Percentiles rank a stretch among this genome's conserved stretches.
Conservation (phyloP, 176 grass and related monocot species). For the Rhynchospora breviuscula region DNA sequence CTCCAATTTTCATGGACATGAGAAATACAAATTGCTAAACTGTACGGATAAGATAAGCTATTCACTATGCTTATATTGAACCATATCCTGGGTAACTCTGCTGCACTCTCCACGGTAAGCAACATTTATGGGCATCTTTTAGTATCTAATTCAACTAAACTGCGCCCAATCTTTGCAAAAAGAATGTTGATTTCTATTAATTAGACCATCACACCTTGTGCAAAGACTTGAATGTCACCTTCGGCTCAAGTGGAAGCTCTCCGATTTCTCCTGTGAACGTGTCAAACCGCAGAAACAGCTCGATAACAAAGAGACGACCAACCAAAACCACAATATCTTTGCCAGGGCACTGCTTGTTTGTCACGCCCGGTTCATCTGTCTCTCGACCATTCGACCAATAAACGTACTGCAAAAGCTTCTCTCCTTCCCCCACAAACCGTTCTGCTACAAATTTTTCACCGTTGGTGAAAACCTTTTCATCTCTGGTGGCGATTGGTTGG, state of each 20-base stretch:
- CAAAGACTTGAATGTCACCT: constrained; percentile 52
- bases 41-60: too few species aligned
- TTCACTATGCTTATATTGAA: too few species aligned
- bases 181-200: background rate
- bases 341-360: constrained; percentile 76
- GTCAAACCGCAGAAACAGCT: constrained; percentile 71
- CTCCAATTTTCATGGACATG: too few species aligned
- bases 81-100: too few species aligned
- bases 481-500: constrained; percentile 59
- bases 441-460: constrained; percentile 44
- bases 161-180: background rate
- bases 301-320: constrained; percentile 47
- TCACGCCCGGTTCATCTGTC: constrained; percentile 33
- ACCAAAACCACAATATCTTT: constrained; percentile 59
- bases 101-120: background rate
- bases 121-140: background rate
- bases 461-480: constrained; percentile 45
- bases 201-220: constrained; percentile 9
- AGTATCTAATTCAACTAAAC: background rate
- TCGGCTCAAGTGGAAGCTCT: constrained; percentile 35
- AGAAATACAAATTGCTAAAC: too few species aligned
- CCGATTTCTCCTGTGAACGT: constrained; percentile 37
- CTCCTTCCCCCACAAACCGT: constrained; percentile 36
- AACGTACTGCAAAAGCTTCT: constrained; percentile 43
- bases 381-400: constrained; percentile 92